These are phyloP conservation scores for Ascochyta rabiei DNA, from an alignment of 2,329 filamentous ascomycete genomes.

Conservation along the genomic window DNA sequence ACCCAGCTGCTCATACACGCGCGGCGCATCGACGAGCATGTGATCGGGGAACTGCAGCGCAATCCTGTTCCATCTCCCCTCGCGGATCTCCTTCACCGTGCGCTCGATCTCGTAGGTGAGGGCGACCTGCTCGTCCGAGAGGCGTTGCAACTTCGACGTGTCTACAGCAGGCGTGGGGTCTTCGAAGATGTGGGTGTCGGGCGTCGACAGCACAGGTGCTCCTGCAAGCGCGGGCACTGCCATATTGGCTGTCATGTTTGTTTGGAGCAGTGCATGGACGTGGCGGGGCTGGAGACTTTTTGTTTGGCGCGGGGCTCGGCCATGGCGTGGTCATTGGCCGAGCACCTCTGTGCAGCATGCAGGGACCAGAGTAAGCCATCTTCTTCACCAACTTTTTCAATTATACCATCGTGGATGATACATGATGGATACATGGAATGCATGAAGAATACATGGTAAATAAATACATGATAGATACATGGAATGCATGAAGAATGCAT, in stretches of 20 bases:
- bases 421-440: no score
- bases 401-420: no score
- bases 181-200: conserved; percentile 66
- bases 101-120: conserved; percentile 84
- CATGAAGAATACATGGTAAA: no score
- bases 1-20: conserved; percentile 73
- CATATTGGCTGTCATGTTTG: conserved; percentile 28
- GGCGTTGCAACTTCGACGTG: conserved; percentile 37
- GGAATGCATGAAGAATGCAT: no score
- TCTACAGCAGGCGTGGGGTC: conserved; percentile 54
- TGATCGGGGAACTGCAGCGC: conserved; percentile 95
- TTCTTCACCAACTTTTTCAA: no score
- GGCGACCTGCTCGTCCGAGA: conserved; percentile 72
- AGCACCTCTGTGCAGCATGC: conserved; percentile 1
- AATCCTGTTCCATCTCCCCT: conserved; percentile 73
- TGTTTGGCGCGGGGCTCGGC: not conserved
- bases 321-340: conserved; percentile 4
- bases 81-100: conserved; percentile 76
- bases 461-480: no score
- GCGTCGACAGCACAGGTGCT: conserved; percentile 67
- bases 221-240: conserved; percentile 32
- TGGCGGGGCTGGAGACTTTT: conserved; percentile 11
- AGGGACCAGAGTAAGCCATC: conserved; percentile 1
- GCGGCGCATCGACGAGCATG: conserved; percentile 85
- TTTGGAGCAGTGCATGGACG: not conserved